Percentiles rank a stretch among this genome's conserved stretches.
Evolutionary conservation across 2,329 filamentous ascomycete species (phyloP).

Genomic region (Parastagonospora avenae): DNA sequence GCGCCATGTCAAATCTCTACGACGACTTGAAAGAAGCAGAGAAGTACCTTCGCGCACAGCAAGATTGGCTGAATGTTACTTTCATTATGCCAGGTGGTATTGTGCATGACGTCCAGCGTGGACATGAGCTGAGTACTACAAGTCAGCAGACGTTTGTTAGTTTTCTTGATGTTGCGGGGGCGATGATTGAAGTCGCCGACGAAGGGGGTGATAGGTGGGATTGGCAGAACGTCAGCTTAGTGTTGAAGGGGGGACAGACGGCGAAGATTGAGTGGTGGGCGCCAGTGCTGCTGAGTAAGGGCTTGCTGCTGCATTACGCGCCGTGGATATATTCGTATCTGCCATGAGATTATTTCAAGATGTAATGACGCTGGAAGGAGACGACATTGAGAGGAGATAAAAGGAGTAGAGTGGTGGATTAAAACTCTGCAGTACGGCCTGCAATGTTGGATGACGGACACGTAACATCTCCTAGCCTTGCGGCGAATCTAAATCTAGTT

Average conservation of each 20-base stretch:
- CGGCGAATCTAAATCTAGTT: slow-evolving; percentile 1
- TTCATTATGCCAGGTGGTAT: slow-evolving; percentile 54
- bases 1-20: slow-evolving; percentile 47
- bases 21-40: slow-evolving; percentile 46
- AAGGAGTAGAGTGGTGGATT: background rate
- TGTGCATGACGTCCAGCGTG: slow-evolving; percentile 44
- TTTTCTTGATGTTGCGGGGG: slow-evolving; percentile 54
- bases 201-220: slow-evolving; percentile 4
- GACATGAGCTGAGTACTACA: slow-evolving; percentile 49
- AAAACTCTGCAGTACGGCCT: background rate
- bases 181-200: slow-evolving; percentile 51
- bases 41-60: slow-evolving; percentile 44
- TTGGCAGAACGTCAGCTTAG: slow-evolving; percentile 11
- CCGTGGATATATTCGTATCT: slow-evolving; percentile 6
- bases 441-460: slow-evolving; percentile 5
- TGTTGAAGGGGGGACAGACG: slow-evolving; percentile 7
- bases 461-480: slow-evolving; percentile 1
- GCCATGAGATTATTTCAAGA: background rate
- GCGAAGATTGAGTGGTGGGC: slow-evolving; percentile 10
- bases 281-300: slow-evolving; percentile 5
- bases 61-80: slow-evolving; percentile 46
- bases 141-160: slow-evolving; percentile 48
- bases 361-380: background rate
- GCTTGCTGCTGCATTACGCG: slow-evolving; percentile 3
- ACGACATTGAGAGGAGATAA: background rate